phyloP scores from a whole-genome alignment of 31 red algal genomes.

The Porphyra umbilicalis region DNA sequence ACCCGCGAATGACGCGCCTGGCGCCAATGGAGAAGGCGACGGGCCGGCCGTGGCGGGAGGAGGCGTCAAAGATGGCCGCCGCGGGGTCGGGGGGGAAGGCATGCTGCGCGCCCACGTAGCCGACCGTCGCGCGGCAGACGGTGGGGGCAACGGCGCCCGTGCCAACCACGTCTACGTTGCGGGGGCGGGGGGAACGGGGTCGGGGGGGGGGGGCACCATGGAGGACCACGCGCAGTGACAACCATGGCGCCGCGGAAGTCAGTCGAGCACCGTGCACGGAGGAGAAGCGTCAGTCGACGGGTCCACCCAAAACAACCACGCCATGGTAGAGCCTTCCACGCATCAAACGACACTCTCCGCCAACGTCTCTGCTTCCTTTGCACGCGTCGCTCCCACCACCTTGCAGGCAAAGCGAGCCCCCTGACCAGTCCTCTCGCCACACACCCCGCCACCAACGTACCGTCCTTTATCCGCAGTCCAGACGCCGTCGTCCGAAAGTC shows the following conservation, averaged over 20 bases:
- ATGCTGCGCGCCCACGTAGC: background rate
- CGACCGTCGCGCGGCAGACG: background rate
- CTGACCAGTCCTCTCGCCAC: background rate
- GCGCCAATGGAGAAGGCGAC: constrained; percentile 67
- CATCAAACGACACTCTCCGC: no score
- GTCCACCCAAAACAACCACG: no score
- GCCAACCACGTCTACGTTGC: background rate
- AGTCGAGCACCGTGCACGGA: background rate
- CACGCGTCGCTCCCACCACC: no score
- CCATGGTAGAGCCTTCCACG: no score
- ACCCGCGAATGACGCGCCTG: constrained; percentile 80
- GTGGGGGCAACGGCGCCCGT: background rate
- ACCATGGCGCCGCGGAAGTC: background rate
- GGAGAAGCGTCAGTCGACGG: no score
- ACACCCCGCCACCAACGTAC: background rate
- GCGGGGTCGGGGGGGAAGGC: background rate
- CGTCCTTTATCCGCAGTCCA: background rate
- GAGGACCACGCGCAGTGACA: background rate
- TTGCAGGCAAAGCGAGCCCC: no score
- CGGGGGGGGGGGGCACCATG: background rate
- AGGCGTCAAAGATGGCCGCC: constrained; percentile 42
- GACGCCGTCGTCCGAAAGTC: background rate
- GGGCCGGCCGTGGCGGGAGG: constrained; percentile 19
- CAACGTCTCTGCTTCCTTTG: no score
- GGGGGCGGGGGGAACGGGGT: background rate